These are phyloP conservation scores for Carnegiea gigantea DNA, from an alignment of 179 eudicot genomes.

Conservation along the genomic window DNA sequence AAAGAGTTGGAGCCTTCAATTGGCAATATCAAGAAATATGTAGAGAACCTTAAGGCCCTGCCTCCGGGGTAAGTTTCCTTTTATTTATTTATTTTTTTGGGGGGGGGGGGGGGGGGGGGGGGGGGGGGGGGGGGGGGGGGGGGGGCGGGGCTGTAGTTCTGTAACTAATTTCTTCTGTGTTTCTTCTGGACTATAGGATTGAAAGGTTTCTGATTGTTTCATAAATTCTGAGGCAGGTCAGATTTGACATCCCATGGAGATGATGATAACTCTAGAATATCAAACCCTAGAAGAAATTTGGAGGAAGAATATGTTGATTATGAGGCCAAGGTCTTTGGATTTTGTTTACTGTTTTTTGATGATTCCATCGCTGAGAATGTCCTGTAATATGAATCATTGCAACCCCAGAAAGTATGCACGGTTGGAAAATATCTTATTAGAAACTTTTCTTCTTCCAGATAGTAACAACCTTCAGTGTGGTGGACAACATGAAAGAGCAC, in stretches of 20 bases:
- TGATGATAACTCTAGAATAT: conserved; percentile 40
- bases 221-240: conserved; percentile 38
- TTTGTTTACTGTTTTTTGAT: background rate
- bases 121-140: background rate
- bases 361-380: background rate
- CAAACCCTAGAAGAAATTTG: conserved; percentile 68
- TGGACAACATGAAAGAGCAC: conserved; percentile 97
- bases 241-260: conserved; percentile 39
- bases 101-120: too few relatives aligned
- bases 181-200: background rate
- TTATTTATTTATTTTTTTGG: background rate
- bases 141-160: background rate
- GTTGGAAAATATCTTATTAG: background rate
- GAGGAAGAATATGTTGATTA: conserved; percentile 90
- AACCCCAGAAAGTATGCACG: background rate
- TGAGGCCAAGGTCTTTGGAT: conserved; percentile 74
- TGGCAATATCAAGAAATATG: conserved; percentile 68
- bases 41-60: conserved; percentile 74
- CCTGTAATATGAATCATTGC: background rate
- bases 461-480: conserved; percentile 90
- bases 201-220: conserved; percentile 12
- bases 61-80: conserved; percentile 54
- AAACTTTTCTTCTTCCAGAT: conserved; percentile 47
- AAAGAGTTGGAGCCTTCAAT: conserved; percentile 83
- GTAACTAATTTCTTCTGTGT: background rate